A percentile compares a stretch with the other conserved stretches of the same genome.
phyloP scores from a whole-genome alignment of 225 moss, liverwort and hornwort genomes.

The Ulota crispa region DNA sequence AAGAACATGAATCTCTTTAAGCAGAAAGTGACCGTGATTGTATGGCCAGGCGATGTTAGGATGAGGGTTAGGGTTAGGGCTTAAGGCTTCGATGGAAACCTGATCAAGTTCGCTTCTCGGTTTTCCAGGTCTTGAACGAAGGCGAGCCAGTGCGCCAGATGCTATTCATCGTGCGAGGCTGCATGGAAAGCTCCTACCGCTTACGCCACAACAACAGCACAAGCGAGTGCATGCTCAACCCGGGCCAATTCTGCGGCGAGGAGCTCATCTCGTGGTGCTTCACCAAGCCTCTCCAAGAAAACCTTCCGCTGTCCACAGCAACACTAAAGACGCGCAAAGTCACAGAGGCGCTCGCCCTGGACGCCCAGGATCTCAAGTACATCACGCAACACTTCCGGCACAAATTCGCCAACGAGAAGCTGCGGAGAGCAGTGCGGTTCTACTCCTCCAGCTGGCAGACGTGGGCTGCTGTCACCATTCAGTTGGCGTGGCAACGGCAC shows the following conservation, averaged over 20 bases:
- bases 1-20: background rate
- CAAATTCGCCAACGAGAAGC: conserved; percentile 78
- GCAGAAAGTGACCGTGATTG: background rate
- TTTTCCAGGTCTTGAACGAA: conserved; percentile 39
- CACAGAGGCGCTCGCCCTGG: conserved; percentile 45
- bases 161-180: conserved; percentile 54
- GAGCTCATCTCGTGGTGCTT: conserved; percentile 83
- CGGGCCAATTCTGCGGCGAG: conserved; percentile 83
- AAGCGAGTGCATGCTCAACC: conserved; percentile 52
- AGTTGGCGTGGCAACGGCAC: conserved; percentile 46
- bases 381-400: conserved; percentile 56
- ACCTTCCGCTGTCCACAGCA: conserved; percentile 45
- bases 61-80: background rate
- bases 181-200: conserved; percentile 48
- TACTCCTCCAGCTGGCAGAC: conserved; percentile 60
- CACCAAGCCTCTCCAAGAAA: conserved; percentile 48
- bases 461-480: conserved; percentile 59
- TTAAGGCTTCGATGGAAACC: background rate
- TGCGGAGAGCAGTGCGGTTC: conserved; percentile 45
- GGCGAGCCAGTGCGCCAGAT: conserved; percentile 55
- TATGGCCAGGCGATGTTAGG: background rate
- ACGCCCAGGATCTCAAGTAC: conserved; percentile 51
- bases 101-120: background rate
- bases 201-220: conserved; percentile 35
- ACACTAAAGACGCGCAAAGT: conserved; percentile 32